Conservation (phyloP, 2,329 filamentous ascomycete genomes). For the Monilinia vaccinii-corymbosi region DNA sequence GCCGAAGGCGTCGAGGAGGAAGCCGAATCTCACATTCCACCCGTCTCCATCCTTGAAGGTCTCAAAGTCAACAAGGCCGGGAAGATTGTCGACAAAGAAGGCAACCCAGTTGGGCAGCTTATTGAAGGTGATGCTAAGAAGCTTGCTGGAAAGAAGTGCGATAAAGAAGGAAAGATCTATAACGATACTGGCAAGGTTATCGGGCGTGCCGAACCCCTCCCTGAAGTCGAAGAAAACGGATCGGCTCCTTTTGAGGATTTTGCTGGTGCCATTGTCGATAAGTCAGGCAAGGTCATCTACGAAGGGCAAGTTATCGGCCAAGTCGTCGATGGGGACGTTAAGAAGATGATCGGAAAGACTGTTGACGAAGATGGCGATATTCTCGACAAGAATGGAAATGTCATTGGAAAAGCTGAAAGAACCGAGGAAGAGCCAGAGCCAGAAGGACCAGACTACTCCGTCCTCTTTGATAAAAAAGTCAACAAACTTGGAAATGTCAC, state of each 20-base stretch:
- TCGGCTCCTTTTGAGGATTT: slow-evolving; percentile 48
- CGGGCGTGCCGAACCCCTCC: slow-evolving; percentile 56
- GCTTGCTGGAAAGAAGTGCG: slow-evolving; percentile 53
- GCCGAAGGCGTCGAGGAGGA: slow-evolving; percentile 36
- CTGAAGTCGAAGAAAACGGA: slow-evolving; percentile 41
- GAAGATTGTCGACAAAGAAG: slow-evolving; percentile 42
- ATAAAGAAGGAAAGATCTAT: slow-evolving; percentile 62
- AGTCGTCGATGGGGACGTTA: slow-evolving; percentile 53
- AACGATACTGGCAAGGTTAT: slow-evolving; percentile 60
- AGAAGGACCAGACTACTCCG: slow-evolving; percentile 35
- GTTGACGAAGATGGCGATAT: slow-evolving; percentile 81
- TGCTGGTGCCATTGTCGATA: slow-evolving; percentile 43
- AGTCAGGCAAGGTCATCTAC: slow-evolving; percentile 43
- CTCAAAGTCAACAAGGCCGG: slow-evolving; percentile 48
- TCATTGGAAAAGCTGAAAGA: slow-evolving; percentile 32
- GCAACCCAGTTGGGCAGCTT: slow-evolving; percentile 44
- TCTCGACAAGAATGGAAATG: slow-evolving; percentile 62
- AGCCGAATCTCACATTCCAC: slow-evolving; percentile 36
- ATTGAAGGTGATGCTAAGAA: slow-evolving; percentile 56
- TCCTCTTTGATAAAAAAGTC: slow-evolving; percentile 45
- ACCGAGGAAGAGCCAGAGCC: slow-evolving; percentile 25
- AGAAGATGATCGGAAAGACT: slow-evolving; percentile 53
- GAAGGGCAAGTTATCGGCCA: slow-evolving; percentile 47
- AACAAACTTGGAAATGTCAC: slow-evolving; percentile 52
- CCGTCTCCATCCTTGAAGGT: slow-evolving; percentile 36